phyloP scores from a whole-genome alignment of 2,329 filamentous ascomycete genomes.

The Xylaria sp. region DNA sequence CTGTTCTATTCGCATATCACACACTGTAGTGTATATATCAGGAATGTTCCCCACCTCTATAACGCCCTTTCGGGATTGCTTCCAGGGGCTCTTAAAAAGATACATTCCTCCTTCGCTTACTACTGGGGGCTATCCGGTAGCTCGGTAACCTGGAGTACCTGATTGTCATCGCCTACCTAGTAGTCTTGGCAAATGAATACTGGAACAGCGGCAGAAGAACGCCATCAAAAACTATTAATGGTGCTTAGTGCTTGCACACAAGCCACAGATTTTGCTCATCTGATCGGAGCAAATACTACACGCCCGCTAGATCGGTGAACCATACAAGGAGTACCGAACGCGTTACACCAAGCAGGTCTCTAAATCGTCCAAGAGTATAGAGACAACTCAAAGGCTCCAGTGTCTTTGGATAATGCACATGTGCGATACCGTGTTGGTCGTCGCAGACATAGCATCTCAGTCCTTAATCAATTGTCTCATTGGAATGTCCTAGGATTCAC shows the following conservation, averaged over 20 bases:
- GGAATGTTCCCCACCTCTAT: slow-evolving; percentile 11
- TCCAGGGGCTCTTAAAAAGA: no score
- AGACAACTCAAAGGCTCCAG: background rate
- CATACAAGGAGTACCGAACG: background rate
- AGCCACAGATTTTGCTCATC: background rate
- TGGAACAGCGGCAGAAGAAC: background rate
- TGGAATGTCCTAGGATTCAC: no score
- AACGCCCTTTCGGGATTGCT: slow-evolving; percentile 17
- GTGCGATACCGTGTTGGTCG: background rate
- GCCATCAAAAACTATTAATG: slow-evolving; percentile 5
- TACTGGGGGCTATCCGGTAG: slow-evolving; percentile 27
- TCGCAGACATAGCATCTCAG: no score
- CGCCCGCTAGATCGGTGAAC: background rate
- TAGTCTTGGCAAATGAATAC: background rate
- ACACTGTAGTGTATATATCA: background rate
- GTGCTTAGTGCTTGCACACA: background rate
- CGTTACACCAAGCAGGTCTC: background rate
- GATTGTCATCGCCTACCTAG: slow-evolving; percentile 4
- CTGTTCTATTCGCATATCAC: no score
- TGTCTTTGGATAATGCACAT: background rate
- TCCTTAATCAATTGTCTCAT: no score
- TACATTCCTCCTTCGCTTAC: no score
- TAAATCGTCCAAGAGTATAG: background rate
- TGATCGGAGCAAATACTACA: background rate
- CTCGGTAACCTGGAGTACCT: slow-evolving; percentile 21